These are phyloP conservation scores for Kodamaea ohmeri DNA, from an alignment of 1,139 yeast species.

Conservation along the genomic window DNA sequence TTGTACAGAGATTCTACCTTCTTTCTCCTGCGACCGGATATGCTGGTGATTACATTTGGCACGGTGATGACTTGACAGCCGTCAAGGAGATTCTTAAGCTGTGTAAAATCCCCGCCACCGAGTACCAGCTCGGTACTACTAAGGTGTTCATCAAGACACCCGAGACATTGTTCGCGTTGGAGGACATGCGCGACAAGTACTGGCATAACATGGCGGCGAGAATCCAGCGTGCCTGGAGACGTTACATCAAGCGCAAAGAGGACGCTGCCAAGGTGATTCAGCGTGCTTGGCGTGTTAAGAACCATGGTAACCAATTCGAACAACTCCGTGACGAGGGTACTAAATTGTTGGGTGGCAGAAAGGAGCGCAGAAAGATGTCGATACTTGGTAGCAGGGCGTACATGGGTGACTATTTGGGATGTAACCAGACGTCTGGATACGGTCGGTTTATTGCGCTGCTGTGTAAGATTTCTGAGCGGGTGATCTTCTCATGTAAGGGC, in stretches of 20 bases:
- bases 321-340: slow-evolving; percentile 85
- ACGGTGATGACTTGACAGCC: slow-evolving; percentile 82
- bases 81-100: slow-evolving; percentile 75
- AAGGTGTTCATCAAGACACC: slow-evolving; percentile 96
- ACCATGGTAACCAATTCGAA: slow-evolving; percentile 78
- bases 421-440: slow-evolving; percentile 68
- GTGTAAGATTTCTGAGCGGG: slow-evolving; percentile 65
- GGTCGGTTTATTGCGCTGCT: slow-evolving; percentile 70
- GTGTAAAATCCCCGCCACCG: slow-evolving; percentile 75
- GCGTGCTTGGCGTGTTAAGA: slow-evolving; percentile 76
- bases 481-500: slow-evolving; percentile 79
- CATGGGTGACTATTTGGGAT: slow-evolving; percentile 89
- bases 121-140: slow-evolving; percentile 91
- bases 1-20: slow-evolving; percentile 92
- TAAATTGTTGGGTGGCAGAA: slow-evolving; percentile 63
- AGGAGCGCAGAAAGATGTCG: slow-evolving; percentile 88
- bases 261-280: slow-evolving; percentile 88
- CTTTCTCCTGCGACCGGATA: slow-evolving; percentile 88
- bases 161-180: slow-evolving; percentile 91
- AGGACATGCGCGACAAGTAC: slow-evolving; percentile 93
- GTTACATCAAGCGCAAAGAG: slow-evolving; percentile 73
- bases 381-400: slow-evolving; percentile 87
- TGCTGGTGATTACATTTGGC: slow-evolving; percentile 98
- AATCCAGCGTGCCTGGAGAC: slow-evolving; percentile 96
- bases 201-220: slow-evolving; percentile 99